Evolutionary conservation across 2,329 filamentous ascomycete species (phyloP).

Genomic region (Fusarium tricinctum): DNA sequence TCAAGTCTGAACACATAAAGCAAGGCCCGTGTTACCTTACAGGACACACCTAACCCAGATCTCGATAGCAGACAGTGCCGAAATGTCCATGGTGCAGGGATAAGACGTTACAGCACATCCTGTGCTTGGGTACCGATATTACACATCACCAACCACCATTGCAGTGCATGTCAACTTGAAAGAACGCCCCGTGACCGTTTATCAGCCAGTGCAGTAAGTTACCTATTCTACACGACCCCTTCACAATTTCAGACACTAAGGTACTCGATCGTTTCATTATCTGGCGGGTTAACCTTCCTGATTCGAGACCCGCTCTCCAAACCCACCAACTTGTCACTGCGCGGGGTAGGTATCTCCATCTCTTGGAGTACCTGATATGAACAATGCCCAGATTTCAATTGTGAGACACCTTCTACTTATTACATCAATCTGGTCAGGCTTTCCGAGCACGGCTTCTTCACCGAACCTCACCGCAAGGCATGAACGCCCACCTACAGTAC

Average conservation of each 20-base stretch:
- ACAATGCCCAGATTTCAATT: neutral
- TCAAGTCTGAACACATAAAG: neutral
- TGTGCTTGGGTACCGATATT: conserved; percentile 20
- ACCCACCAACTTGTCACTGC: conserved; percentile 11
- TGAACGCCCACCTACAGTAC: conserved; percentile 7
- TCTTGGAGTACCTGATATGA: conserved; percentile 24
- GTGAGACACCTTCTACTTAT: conserved; percentile 22
- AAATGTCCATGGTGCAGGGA: conserved; percentile 7
- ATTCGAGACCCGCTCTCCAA: conserved; percentile 28
- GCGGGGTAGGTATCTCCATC: conserved; percentile 35
- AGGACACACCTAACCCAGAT: conserved; percentile 17
- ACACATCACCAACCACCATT: conserved; percentile 17
- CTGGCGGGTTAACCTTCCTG: conserved; percentile 38
- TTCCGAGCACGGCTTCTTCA: conserved; percentile 26
- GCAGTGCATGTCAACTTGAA: conserved; percentile 3
- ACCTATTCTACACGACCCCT: neutral
- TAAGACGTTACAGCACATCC: neutral
- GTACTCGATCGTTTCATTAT: neutral
- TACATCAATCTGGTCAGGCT: conserved; percentile 13
- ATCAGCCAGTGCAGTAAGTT: neutral
- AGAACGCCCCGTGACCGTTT: conserved; percentile 13
- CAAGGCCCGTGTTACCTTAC: neutral
- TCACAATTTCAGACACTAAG: neutral
- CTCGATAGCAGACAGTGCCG: conserved; percentile 35
- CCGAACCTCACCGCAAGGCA: conserved; percentile 26